Evolutionary conservation across 2,329 filamentous ascomycete genomes (phyloP).

Genomic region (Monosporascus cannonballus): DNA sequence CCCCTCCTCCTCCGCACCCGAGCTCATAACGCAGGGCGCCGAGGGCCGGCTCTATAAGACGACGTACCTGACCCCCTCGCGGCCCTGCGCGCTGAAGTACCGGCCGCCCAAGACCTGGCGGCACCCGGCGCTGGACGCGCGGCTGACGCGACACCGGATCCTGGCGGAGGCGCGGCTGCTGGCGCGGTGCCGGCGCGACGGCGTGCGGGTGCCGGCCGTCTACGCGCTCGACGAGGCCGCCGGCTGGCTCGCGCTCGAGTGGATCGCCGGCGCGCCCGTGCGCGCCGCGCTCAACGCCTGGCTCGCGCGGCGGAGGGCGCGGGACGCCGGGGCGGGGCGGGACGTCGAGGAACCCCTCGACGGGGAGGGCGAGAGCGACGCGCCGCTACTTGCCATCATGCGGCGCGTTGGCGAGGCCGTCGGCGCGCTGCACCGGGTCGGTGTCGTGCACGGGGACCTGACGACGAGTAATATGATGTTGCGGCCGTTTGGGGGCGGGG

Average conservation of each 20-base stretch:
- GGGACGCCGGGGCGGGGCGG: constrained; percentile 10
- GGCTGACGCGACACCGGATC: constrained; percentile 80
- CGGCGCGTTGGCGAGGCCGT: constrained; percentile 63
- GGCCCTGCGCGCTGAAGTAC: constrained; percentile 80
- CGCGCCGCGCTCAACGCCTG: constrained; percentile 63
- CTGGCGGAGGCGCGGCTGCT: constrained; percentile 85
- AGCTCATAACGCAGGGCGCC: constrained; percentile 84
- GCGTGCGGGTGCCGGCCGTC: constrained; percentile 75
- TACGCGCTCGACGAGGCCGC: constrained; percentile 59
- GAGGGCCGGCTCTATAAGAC: constrained; percentile 92
- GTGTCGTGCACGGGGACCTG: constrained; percentile 88
- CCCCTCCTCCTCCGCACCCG: constrained; percentile 52
- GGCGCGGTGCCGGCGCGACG: constrained; percentile 70
- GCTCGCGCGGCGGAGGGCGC: constrained; percentile 38
- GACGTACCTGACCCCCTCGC: constrained; percentile 62
- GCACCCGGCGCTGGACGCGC: constrained; percentile 80
- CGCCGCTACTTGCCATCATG: constrained; percentile 57
- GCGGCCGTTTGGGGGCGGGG: constrained; percentile 31
- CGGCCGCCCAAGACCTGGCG: constrained; percentile 88
- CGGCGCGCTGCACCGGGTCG: constrained; percentile 72
- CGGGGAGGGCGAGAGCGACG: constrained; percentile 36
- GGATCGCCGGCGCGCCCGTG: constrained; percentile 70
- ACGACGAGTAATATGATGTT: constrained; percentile 98
- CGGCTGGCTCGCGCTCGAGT: constrained; percentile 79
- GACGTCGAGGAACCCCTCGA: constrained; percentile 10